Evolutionary conservation across 495 filamentous ascomycete genomes (phyloP), one percentile per base, ranked within the genome.

Genomic region (Terfezia claveryi): DNA sequence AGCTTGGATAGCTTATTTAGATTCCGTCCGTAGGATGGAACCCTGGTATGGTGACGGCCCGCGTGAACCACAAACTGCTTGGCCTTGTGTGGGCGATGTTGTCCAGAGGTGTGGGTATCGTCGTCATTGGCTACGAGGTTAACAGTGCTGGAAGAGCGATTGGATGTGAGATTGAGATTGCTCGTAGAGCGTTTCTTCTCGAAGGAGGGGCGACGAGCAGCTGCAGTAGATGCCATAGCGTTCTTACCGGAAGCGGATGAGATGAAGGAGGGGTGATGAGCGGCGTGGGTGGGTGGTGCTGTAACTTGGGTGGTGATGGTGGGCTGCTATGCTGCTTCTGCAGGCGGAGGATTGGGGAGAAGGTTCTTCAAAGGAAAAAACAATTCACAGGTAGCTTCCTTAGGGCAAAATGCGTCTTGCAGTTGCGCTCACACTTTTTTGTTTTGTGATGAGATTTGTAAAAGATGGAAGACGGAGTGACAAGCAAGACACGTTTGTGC

Each of bases 21-120:
- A 51, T 65, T 65, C 52, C 68, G 66, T 37, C 68, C 68, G 56
- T 70, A 63, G 7, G 68, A 70, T 10, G 68, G 68, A 36, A 70
- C 61, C 32, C 68, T 61, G 14, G 61, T 53, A 50, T 64, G 58
- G 32, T 62, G 59, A 9, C 60, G 59, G 23, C 41, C 17, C 14
- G 41, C 41, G 17, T 46, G 41, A 20, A 46, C 41, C 1, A 46
- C 41, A 46, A 46, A 46, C 41, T 46, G 12, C 7, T 32, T 32
- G 27, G 27, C 7, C 41, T 46, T 46, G 8, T 46, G 4, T 20
- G 12, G 41, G 41, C 41, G 41, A 20, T 46, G 12, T 14, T 46
- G 41, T 14, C 4, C 4, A 46, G 41, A 46, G 17, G 14, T 20
- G 17, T 46, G 41, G 41, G 14, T 20, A 14, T 46, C 41, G 14